A percentile compares a stretch with the other conserved stretches of the same genome.
phyloP scores from a whole-genome alignment of 2,329 filamentous ascomycete species.

The Graphilbum sp. region DNA sequence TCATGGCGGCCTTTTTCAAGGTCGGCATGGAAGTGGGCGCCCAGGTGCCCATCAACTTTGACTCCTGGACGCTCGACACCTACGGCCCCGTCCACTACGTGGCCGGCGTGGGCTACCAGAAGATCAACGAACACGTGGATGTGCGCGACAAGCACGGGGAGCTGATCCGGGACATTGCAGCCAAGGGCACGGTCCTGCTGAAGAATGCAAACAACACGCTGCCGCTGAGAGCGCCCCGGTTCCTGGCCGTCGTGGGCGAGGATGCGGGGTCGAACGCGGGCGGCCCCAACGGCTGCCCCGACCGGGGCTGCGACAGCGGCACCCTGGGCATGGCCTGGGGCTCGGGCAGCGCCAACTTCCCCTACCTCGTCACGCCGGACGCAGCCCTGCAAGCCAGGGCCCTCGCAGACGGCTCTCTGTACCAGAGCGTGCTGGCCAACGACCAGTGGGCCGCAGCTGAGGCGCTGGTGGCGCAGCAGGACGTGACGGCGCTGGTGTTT shows the following conservation, averaged over 20 bases:
- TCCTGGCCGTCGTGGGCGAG: conserved; percentile 63
- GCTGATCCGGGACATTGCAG: conserved; percentile 60
- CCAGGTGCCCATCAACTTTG: conserved; percentile 56
- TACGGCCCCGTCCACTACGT: conserved; percentile 51
- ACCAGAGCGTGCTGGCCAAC: conserved; percentile 54
- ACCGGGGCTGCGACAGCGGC: conserved; percentile 44
- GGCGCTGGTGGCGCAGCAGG: conserved; percentile 41
- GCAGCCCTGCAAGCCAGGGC: conserved; percentile 50
- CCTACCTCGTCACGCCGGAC: conserved; percentile 61
- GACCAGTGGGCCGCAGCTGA: conserved; percentile 45
- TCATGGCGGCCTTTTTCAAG: conserved; percentile 55
- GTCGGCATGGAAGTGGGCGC: conserved; percentile 36
- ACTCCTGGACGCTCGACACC: conserved; percentile 69
- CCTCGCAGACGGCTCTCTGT: conserved; percentile 36
- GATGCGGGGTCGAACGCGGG: conserved; percentile 61
- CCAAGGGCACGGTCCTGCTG: conserved; percentile 70
- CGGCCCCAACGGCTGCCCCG: conserved; percentile 64
- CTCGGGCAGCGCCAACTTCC: conserved; percentile 56
- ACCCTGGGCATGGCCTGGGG: conserved; percentile 68
- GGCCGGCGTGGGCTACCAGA: conserved; percentile 35
- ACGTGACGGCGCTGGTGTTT: conserved; percentile 67
- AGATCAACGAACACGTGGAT: conserved; percentile 69
- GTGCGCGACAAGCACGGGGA: conserved; percentile 60
- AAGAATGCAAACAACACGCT: conserved; percentile 67
- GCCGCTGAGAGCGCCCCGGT: conserved; percentile 63